phyloP scores from a whole-genome alignment of 306 rosid genomes.

The Citrullus colocynthis region DNA sequence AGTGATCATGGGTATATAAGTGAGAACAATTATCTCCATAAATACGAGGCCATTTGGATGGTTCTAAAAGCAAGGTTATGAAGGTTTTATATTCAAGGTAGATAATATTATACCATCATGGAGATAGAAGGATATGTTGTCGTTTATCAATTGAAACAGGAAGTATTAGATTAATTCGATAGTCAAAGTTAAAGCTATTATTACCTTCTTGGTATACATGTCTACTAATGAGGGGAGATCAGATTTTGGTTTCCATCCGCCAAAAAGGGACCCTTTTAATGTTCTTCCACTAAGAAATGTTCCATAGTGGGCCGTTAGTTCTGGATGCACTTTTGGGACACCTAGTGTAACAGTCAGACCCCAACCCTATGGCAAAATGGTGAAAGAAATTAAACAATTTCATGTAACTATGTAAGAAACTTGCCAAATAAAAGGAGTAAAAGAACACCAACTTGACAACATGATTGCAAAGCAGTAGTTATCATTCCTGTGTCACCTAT shows the following conservation, averaged over 20 bases:
- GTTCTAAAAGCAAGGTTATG: too few relatives aligned
- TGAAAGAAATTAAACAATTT: conserved; percentile 1
- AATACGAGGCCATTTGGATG: too few relatives aligned
- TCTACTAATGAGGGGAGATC: conserved; percentile 81
- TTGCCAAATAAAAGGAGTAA: neutral
- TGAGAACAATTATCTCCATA: too few relatives aligned
- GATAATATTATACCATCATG: too few relatives aligned
- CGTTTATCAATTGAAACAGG: too few relatives aligned
- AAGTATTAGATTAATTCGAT: neutral
- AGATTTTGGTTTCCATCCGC: conserved; percentile 98
- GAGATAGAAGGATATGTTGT: too few relatives aligned
- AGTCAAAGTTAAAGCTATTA: neutral
- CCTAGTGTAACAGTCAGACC: conserved; percentile 92
- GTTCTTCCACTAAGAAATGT: conserved; percentile 64
- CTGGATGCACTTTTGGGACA: conserved; percentile 78
- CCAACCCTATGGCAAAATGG: conserved; percentile 49
- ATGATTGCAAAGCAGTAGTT: conserved; percentile 81
- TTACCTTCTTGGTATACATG: conserved; percentile 71
- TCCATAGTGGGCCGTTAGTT: conserved; percentile 71
- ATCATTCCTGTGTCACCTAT: conserved; percentile 84
- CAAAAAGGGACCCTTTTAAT: conserved; percentile 75
- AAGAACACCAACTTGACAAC: conserved; percentile 60
- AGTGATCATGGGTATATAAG: too few relatives aligned
- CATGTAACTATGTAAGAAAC: neutral
- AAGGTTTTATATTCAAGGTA: too few relatives aligned